Evolutionary conservation across 805 yeast species (phyloP).

Genomic region (Vanderwaltozyma verrucispora): DNA sequence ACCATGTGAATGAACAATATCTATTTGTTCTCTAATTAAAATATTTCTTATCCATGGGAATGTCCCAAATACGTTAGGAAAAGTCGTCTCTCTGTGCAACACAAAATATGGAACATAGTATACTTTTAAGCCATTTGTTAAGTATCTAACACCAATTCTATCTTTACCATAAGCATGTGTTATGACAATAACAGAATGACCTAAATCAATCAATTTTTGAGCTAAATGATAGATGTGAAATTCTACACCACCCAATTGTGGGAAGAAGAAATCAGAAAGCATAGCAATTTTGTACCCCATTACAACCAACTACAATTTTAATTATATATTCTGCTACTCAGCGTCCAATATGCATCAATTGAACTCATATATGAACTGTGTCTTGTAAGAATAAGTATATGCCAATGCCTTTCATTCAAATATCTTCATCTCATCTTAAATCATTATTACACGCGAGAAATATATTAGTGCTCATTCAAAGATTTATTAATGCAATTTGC

Average conservation of each 20-base stretch:
- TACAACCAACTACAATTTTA: not conserved
- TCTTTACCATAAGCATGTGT: constrained; percentile 77
- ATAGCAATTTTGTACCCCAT: constrained; percentile 36
- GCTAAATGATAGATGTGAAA: constrained; percentile 88
- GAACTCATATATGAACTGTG: too few relatives aligned
- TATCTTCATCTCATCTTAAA: too few relatives aligned
- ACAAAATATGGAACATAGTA: constrained; percentile 80
- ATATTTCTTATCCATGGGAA: constrained; percentile 83
- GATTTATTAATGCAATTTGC: too few relatives aligned
- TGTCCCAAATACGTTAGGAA: constrained; percentile 82
- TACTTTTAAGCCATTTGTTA: constrained; percentile 87
- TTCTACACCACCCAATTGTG: constrained; percentile 98
- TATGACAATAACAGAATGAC: constrained; percentile 76
- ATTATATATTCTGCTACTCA: too few relatives aligned
- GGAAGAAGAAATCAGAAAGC: constrained; percentile 96
- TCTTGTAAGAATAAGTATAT: too few relatives aligned
- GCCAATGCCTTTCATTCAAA: too few relatives aligned
- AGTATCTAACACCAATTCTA: constrained; percentile 68
- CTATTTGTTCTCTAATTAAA: constrained; percentile 72
- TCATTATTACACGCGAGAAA: too few relatives aligned
- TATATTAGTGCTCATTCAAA: too few relatives aligned
- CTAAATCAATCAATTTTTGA: constrained; percentile 65
- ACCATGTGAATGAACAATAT: constrained; percentile 93
- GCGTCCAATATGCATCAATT: too few relatives aligned
- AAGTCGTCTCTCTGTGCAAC: constrained; percentile 71